Evolutionary conservation across 1,284 basidiomycete genomes (phyloP), one percentile per base, ranked within the genome.

Genomic region (Puccinia horiana): DNA sequence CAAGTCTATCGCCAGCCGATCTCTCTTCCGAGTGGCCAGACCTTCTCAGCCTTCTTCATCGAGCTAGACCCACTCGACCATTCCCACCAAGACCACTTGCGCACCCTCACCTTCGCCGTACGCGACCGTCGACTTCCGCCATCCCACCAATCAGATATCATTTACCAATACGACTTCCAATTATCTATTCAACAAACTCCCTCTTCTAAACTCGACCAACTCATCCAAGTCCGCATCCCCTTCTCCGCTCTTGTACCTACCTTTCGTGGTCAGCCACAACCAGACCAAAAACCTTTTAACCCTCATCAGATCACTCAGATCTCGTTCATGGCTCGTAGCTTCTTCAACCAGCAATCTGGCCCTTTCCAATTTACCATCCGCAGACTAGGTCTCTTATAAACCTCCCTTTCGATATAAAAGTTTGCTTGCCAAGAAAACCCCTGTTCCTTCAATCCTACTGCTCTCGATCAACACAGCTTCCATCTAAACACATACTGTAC

Each of bases 321-420:
- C n/a, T 72, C 67, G 37, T 37, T 80, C 26, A 80, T 80, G 77
- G 67, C 49, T 40, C 12, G 77, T 1, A 80, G 77, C 32, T 80
- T 80, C 44, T 80, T 80, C 37, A 44, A 73, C 23, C n/a, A 58
- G 1, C 77, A 80, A 44, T 32, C 6, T 18, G 77, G 77, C 35
- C 54, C 65, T 2, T 80, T 80, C 69, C 37, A 32, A 0, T 40
- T 80, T n/a, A 42, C 42, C 16, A 61, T 80, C 40, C 37, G 14
- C 23, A 40, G 67, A 72, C 32, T 80, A 0, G 67, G 47, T 44
- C 1, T 80, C n/a, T 3, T 54, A 23, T 73, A 40, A 29, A 29
- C 56, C 20, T n/a, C n/a, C n/a, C n/a, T n/a, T n/a, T n/a, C n/a
- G n/a, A n/a, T n/a, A n/a, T n/a, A n/a, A n/a, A n/a, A n/a, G n/a